Base-by-base conservation (phyloP, 163 green algal species). In the Volvox carteri region DNA sequence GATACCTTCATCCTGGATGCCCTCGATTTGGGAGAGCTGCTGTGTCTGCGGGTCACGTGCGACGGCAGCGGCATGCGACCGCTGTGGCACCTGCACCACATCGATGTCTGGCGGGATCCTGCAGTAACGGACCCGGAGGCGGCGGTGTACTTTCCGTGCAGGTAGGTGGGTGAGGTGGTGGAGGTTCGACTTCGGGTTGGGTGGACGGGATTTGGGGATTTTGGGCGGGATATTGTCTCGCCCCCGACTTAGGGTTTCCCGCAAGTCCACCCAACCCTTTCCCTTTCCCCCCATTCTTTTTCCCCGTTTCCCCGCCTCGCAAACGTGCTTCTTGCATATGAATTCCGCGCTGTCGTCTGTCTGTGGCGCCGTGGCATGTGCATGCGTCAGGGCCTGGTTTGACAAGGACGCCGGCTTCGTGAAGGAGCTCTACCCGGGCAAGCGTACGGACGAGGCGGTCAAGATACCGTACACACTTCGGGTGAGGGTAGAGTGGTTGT, bases 11-110 rank as follows among this genome's bases (percentile, higher is more conserved):
- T 90, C 52, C 72, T 94, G 12, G 84, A 88, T 0, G 83, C 78
- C 1, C 46, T 58, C 6, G 87, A 95, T 65, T 42, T 95, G 62
- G 92, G 90, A 2, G 54, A 89, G 50, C 81, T 96, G 50, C 86
- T 65, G 21, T 67, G 78, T 23, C 76, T 95, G n/a, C 42, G 91
- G 42, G 88, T 96, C n/a, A 83, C 70, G 1, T 89, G 84, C 70
- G 91, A 96, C 54, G 90, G 81, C 42, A 60, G 37, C 7, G 80
- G 90, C 23, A 84, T 88, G 23, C 68, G 87, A 39, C 79, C 90
- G 30, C 65, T 88, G 67, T 97, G 95, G 95, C 92, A 95, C 90
- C 85, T 95, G 80, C 90, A 92, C 84, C 75, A 85, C 78, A 90
- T 95, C 46, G 87, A 90, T 42, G 93, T 96, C 33, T 79, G 78